phyloP scores from a whole-genome alignment of 2,329 filamentous ascomycete genomes.

The Ceratocystis alfenasii region DNA sequence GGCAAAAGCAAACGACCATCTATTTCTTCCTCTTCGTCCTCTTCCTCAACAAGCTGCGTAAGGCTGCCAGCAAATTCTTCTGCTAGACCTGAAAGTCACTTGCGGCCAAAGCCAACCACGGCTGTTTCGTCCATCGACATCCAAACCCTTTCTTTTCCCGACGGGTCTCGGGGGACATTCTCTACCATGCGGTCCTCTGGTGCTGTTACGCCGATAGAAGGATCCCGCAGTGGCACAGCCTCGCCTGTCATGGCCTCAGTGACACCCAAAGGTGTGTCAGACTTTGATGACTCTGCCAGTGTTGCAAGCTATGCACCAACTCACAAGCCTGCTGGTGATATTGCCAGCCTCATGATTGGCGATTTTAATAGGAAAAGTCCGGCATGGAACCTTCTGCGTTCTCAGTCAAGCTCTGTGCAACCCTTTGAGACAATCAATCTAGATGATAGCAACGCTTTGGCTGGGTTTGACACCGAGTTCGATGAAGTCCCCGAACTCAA shows the following conservation, averaged over 20 bases:
- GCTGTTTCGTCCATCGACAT: conserved; percentile 73
- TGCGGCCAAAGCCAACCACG: conserved; percentile 59
- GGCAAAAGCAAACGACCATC: not conserved
- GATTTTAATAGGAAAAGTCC: conserved; percentile 53
- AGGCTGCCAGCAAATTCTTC: not conserved
- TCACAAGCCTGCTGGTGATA: conserved; percentile 52
- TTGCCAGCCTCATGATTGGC: conserved; percentile 70
- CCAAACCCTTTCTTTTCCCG: conserved; percentile 61
- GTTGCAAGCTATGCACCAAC: conserved; percentile 55
- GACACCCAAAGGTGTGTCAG: conserved; percentile 24
- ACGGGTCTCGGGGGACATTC: conserved; percentile 55
- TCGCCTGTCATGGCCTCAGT: conserved; percentile 29
- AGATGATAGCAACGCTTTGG: conserved; percentile 41
- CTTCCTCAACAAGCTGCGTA: not conserved
- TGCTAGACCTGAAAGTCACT: not conserved
- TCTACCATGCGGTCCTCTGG: conserved; percentile 31
- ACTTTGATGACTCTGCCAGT: conserved; percentile 53
- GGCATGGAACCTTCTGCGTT: conserved; percentile 55
- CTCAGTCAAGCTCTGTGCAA: conserved; percentile 47
- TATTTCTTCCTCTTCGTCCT: not conserved
- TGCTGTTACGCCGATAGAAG: conserved; percentile 30
- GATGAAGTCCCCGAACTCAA: conserved; percentile 50
- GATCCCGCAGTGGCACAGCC: conserved; percentile 31
- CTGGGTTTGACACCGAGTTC: conserved; percentile 66
- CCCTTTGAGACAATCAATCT: conserved; percentile 46